Evolutionary conservation across 108 stramenopile species (phyloP), one percentile per base, ranked within the genome.

Genomic region (Nannochloropsis gaditana): DNA sequence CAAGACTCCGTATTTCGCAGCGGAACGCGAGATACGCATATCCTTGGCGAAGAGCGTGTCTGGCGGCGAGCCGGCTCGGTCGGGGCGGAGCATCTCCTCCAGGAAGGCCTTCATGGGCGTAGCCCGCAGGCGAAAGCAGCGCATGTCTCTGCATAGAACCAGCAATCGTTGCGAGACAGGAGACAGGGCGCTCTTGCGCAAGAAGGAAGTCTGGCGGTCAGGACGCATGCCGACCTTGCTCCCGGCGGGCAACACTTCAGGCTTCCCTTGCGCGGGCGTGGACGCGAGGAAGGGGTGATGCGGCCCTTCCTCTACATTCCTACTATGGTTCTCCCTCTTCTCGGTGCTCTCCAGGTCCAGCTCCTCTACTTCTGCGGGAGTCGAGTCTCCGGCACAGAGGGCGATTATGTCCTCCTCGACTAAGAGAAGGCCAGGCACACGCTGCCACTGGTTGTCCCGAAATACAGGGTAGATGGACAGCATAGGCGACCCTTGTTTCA

Each of bases 141-240:
- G 87, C 88, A 88, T 89, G 84, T 87, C 88, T 9, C 88, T 85
- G 82, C 88, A 89, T 19, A 89, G 87, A 82, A 88, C 44, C 11
- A 89, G 88, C 21, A 89, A 42, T 41, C 42, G 17, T 21, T 83
- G 88, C 42, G 87, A 88, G 15, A 84, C 86, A 9, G 88, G 85
- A 2, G 88, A 84, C 5, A 88, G 82, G 85, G 86, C 86, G 83
- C 83, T 82, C 43, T 86, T 88, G 44, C 85, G 81, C 21, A 43
- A n/a, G 80, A 86, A 88, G n/a, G 85, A 82, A 84, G 83, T 85
- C 21, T 44, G 44, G 8, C 83, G 87, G 41, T 44, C 43, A 19
- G 84, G 87, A 9, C 87, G 88, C 44, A 89, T 10, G 5, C 59
- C 59, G 4, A 73, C 59, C 59, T 82, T 82, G 19, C 19, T 21